A percentile compares a stretch with the other conserved stretches of the same genome.
Conservation (phyloP, 2,329 filamentous ascomycete genomes). For the Lasiodiplodia citricola region DNA sequence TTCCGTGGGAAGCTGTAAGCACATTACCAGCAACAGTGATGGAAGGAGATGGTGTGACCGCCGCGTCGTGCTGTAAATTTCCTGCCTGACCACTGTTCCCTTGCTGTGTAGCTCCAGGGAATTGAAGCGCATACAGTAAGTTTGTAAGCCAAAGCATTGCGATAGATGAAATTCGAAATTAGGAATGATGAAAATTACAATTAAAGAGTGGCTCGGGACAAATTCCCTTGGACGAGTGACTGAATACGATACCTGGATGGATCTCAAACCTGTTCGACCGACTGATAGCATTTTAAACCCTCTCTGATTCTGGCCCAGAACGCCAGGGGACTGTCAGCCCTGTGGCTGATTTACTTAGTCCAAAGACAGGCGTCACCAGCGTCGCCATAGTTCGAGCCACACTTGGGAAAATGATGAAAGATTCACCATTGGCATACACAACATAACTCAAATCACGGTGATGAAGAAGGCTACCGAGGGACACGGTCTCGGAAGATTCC, state of each 20-base stretch:
- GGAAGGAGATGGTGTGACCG: neutral
- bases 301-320: neutral
- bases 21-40: slow-evolving; percentile 3
- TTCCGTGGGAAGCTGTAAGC: neutral
- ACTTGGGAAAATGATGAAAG: neutral
- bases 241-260: neutral
- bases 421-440: neutral
- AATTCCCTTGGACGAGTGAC: neutral
- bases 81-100: neutral
- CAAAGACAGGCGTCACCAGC: neutral
- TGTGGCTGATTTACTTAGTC: neutral
- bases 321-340: neutral
- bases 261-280: neutral
- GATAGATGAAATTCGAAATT: neutral
- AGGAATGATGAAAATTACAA: neutral
- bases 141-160: neutral
- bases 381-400: neutral
- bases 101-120: neutral
- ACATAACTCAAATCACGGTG: neutral
- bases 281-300: slow-evolving; percentile 6
- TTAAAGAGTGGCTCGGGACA: slow-evolving; percentile 2
- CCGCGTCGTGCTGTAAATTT: neutral
- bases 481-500: neutral
- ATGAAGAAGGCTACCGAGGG: neutral
- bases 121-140: slow-evolving; percentile 1